Conservation (phyloP, 2,329 filamentous ascomycete genomes). For the Ceratocystis variospora region DNA sequence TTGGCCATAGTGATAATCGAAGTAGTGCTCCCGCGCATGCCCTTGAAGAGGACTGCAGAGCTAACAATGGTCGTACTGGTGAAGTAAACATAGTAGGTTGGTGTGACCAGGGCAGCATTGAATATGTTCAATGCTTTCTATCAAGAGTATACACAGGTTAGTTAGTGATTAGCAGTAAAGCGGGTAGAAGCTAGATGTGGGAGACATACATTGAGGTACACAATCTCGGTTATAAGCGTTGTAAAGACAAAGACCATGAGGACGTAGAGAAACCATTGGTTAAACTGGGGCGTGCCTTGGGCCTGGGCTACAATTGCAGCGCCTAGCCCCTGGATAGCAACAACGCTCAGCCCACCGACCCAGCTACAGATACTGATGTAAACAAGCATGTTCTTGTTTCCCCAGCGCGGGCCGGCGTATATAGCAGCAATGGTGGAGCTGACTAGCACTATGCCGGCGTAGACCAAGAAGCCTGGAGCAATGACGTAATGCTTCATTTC, state of each 20-base stretch:
- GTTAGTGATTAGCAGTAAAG: background rate
- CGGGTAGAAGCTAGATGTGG: background rate
- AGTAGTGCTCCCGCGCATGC: conserved; percentile 73
- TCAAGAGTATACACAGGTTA: conserved; percentile 19
- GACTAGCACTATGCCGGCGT: conserved; percentile 68
- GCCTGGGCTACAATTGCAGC: conserved; percentile 82
- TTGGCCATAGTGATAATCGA: conserved; percentile 81
- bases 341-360: conserved; percentile 85
- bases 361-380: conserved; percentile 94
- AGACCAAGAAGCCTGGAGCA: conserved; percentile 71
- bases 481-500: conserved; percentile 85
- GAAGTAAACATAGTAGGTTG: conserved; percentile 98
- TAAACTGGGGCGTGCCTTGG: conserved; percentile 73
- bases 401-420: conserved; percentile 75
- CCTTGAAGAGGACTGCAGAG: conserved; percentile 79
- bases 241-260: conserved; percentile 76
- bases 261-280: conserved; percentile 94
- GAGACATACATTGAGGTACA: conserved; percentile 80
- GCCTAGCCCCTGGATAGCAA: conserved; percentile 84
- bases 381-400: conserved; percentile 94
- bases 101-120: conserved; percentile 92
- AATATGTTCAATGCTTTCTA: conserved; percentile 97
- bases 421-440: conserved; percentile 58
- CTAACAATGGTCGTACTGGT: conserved; percentile 91
- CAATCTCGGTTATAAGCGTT: conserved; percentile 86